A percentile compares a stretch with the other conserved stretches of the same genome.
These are phyloP conservation scores for Fusarium buxicola DNA, from an alignment of 2,329 filamentous ascomycete genomes.

Conservation along the genomic window DNA sequence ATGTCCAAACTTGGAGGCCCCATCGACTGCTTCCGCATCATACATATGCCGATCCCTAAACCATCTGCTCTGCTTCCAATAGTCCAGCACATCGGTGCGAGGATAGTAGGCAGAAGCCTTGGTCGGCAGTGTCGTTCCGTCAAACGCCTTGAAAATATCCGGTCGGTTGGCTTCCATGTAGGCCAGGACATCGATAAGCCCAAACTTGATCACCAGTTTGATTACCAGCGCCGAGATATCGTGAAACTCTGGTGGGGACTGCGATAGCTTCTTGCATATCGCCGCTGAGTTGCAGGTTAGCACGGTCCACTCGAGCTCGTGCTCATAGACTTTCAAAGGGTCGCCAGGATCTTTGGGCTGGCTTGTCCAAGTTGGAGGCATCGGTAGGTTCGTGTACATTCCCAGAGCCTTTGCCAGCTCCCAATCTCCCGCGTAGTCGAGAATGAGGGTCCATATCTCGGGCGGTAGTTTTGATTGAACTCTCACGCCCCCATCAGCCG, in stretches of 20 bases:
- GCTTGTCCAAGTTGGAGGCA: conserved; percentile 75
- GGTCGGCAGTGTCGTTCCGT: conserved; percentile 85
- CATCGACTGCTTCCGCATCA: conserved; percentile 84
- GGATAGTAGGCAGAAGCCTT: conserved; percentile 91
- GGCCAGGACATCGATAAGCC: conserved; percentile 80
- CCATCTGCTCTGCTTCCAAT: conserved; percentile 87
- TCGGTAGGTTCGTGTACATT: conserved; percentile 80
- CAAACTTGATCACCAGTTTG: conserved; percentile 92
- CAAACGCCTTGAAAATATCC: conserved; percentile 87
- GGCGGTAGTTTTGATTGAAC: conserved; percentile 71
- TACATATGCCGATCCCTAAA: conserved; percentile 87
- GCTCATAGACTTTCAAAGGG: conserved; percentile 76
- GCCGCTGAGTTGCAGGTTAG: conserved; percentile 76
- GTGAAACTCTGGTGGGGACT: conserved; percentile 75
- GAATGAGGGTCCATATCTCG: conserved; percentile 90
- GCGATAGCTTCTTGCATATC: conserved; percentile 79
- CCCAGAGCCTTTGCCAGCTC: conserved; percentile 85
- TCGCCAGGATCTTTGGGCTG: conserved; percentile 71
- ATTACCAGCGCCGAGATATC: conserved; percentile 84
- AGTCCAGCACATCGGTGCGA: conserved; percentile 85
- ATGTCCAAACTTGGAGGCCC: conserved; percentile 86
- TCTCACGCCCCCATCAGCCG: conserved; percentile 49
- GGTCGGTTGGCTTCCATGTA: conserved; percentile 72
- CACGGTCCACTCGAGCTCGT: conserved; percentile 86
- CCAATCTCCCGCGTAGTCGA: conserved; percentile 89